Evolutionary conservation across 2,329 filamentous ascomycete species (phyloP).

Genomic region (Chaetomiaceae sp.): DNA sequence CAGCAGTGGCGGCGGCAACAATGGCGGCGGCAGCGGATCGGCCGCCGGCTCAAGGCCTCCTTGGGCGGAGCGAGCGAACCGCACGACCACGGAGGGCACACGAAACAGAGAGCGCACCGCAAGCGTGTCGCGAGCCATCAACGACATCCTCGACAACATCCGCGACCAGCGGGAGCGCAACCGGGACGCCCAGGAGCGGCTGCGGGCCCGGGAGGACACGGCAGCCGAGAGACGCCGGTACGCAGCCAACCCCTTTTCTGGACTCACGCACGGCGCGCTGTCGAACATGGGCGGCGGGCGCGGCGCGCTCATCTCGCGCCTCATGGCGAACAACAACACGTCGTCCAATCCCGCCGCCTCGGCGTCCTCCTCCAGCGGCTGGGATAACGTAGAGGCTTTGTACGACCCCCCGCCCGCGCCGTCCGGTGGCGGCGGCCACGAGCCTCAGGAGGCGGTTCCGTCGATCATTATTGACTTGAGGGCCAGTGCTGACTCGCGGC

Average conservation of each 20-base stretch:
- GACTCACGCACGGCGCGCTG: constrained; percentile 7
- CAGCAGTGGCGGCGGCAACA: constrained; percentile 27
- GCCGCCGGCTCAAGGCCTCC: constrained; percentile 7
- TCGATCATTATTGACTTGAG: background rate
- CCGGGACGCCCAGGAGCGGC: constrained; percentile 32
- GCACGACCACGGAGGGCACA: constrained; percentile 26
- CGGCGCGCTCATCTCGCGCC: constrained; percentile 22
- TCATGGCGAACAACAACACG: constrained; percentile 15
- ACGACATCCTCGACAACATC: constrained; percentile 29
- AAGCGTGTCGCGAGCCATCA: constrained; percentile 37
- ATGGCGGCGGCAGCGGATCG: constrained; percentile 3
- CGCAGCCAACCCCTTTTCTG: constrained; percentile 19
- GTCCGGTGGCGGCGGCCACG: background rate
- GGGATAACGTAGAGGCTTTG: constrained; percentile 41
- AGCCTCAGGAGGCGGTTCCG: constrained; percentile 1
- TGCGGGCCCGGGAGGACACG: constrained; percentile 26
- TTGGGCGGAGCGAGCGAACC: constrained; percentile 18
- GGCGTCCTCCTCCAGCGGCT: constrained; percentile 30
- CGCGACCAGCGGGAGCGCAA: constrained; percentile 35
- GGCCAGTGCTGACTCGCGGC: constrained; percentile 13
- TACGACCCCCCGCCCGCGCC: constrained; percentile 36
- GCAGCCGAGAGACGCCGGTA: constrained; percentile 24
- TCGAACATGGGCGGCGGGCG: constrained; percentile 15
- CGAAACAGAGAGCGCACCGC: constrained; percentile 35
- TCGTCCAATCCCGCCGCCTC: constrained; percentile 14